Percentiles rank a stretch among this genome's conserved stretches.
Evolutionary conservation across 2,329 filamentous ascomycete genomes (phyloP).

Genomic region (Arthrobotrys entomopaga): DNA sequence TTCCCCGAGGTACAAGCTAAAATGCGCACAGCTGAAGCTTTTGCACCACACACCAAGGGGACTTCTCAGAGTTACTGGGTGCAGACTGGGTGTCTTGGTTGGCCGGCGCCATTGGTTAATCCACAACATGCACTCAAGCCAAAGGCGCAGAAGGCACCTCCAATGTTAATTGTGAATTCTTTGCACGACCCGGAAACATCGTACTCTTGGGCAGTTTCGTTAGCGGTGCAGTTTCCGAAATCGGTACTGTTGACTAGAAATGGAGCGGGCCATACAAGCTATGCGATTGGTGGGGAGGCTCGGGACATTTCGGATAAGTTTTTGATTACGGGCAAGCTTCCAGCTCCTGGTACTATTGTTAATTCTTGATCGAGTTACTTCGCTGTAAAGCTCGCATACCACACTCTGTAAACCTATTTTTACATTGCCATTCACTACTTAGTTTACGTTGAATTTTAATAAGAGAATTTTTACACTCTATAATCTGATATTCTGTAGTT

Average conservation of each 20-base stretch:
- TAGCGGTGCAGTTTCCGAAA: constrained; percentile 61
- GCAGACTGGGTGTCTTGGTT: constrained; percentile 63
- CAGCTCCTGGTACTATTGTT: constrained; percentile 57
- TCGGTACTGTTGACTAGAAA: constrained; percentile 62
- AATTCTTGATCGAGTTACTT: background rate
- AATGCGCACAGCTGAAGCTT: constrained; percentile 58
- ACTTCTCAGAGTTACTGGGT: constrained; percentile 61
- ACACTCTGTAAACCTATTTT: too few species aligned
- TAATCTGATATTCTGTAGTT: too few species aligned
- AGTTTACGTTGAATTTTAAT: too few species aligned
- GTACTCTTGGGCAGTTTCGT: constrained; percentile 61
- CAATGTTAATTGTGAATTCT: constrained; percentile 63
- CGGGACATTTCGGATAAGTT: constrained; percentile 60
- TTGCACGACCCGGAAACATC: constrained; percentile 63
- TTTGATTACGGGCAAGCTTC: constrained; percentile 61
- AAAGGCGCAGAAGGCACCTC: constrained; percentile 57
- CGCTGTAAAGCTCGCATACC: too few species aligned
- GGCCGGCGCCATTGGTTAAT: constrained; percentile 62
- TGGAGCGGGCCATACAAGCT: constrained; percentile 63
- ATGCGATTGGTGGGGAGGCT: constrained; percentile 60
- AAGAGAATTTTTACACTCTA: too few species aligned
- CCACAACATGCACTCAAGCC: constrained; percentile 56
- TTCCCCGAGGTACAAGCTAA: constrained; percentile 59
- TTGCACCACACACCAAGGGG: constrained; percentile 61
- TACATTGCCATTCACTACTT: too few species aligned